Evolutionary conservation across 2,329 filamentous ascomycete species (phyloP).

Genomic region (Grosmannia penicillata): DNA sequence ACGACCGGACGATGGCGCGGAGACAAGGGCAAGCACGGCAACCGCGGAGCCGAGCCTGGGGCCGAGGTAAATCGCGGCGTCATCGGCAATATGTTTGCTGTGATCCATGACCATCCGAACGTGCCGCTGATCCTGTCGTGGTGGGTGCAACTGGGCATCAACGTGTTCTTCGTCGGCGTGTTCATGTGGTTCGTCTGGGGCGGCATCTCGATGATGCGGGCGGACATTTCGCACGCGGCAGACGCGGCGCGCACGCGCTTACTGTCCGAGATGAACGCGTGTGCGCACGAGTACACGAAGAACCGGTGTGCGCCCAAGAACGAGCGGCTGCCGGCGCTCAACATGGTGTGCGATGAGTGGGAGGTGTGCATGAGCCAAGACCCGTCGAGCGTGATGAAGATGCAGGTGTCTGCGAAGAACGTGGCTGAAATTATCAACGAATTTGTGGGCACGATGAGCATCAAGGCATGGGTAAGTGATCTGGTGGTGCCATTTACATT

Average conservation of each 20-base stretch:
- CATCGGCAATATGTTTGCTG: conserved; percentile 30
- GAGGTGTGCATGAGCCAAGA: conserved; percentile 77
- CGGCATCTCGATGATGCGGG: conserved; percentile 53
- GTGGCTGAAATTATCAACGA: conserved; percentile 88
- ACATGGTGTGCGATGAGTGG: conserved; percentile 64
- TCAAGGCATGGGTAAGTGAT: conserved; percentile 50
- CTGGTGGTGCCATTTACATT: not conserved
- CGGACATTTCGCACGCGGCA: conserved; percentile 61
- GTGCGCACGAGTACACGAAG: conserved; percentile 55
- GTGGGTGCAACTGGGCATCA: conserved; percentile 48
- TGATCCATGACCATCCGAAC: conserved; percentile 41
- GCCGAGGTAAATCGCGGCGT: conserved; percentile 16
- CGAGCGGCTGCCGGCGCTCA: conserved; percentile 57
- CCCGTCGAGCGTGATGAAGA: conserved; percentile 59
- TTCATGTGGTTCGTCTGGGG: conserved; percentile 53
- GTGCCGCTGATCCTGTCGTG: conserved; percentile 43
- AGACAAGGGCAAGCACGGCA: conserved; percentile 8
- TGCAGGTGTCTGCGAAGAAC: conserved; percentile 71
- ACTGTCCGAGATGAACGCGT: conserved; percentile 57
- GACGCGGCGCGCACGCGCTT: conserved; percentile 54
- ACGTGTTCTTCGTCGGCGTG: conserved; percentile 41
- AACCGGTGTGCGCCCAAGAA: conserved; percentile 58
- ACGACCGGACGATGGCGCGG: conserved; percentile 10
- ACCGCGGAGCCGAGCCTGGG: not conserved
- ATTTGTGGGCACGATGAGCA: conserved; percentile 80